phyloP scores from a whole-genome alignment of 1,139 yeast species.

The Suhomyces maxii region DNA sequence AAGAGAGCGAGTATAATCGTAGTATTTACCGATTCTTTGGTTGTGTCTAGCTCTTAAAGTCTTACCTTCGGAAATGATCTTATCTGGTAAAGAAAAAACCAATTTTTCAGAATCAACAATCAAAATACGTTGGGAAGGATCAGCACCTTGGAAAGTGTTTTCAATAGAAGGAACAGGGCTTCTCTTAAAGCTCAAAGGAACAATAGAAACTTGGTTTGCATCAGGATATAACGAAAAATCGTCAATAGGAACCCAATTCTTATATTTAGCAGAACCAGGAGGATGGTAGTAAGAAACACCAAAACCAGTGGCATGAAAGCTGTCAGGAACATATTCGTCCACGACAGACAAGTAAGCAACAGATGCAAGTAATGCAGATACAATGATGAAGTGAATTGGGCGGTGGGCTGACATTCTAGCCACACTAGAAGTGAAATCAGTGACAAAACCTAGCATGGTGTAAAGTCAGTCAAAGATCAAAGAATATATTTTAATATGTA shows the following conservation, averaged over 20 bases:
- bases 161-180: conserved; percentile 29
- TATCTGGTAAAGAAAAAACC: conserved; percentile 33
- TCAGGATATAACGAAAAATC: conserved; percentile 30
- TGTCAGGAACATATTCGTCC: conserved; percentile 67
- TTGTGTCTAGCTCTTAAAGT: conserved; percentile 69
- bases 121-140: conserved; percentile 41
- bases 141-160: conserved; percentile 32
- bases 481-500: too few species aligned
- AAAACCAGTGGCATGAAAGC: conserved; percentile 19
- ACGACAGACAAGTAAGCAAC: conserved; percentile 79
- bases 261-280: conserved; percentile 35
- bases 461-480: background rate
- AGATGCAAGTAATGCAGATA: conserved; percentile 74
- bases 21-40: conserved; percentile 63
- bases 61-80: conserved; percentile 41
- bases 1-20: conserved; percentile 54
- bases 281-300: conserved; percentile 46
- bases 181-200: conserved; percentile 58
- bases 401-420: conserved; percentile 73
- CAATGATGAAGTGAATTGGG: conserved; percentile 86
- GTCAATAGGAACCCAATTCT: conserved; percentile 43
- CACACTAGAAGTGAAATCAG: conserved; percentile 39
- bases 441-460: conserved; percentile 30
- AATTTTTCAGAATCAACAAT: conserved; percentile 41
- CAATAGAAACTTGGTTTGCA: conserved; percentile 48